Percentiles rank a stretch among this genome's conserved stretches.
Conservation (phyloP, 805 yeast species). For the Blastobotrys robertii region DNA sequence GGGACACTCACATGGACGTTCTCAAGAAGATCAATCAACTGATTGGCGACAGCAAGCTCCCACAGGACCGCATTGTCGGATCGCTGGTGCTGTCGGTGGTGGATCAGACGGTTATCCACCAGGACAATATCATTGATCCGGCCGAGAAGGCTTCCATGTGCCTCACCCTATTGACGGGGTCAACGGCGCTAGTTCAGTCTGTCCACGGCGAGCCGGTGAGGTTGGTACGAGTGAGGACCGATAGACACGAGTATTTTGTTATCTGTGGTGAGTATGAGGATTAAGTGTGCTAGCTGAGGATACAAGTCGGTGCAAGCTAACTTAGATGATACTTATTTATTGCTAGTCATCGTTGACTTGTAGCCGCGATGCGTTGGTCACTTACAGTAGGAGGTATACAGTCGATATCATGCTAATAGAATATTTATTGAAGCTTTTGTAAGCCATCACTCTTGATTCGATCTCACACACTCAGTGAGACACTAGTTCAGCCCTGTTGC, state of each 20-base stretch:
- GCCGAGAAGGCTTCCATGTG: slow-evolving; percentile 1
- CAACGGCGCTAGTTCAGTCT: slow-evolving; percentile 1
- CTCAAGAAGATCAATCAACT: not conserved
- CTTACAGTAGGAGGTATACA: no score
- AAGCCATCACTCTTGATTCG: no score
- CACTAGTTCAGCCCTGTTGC: not conserved
- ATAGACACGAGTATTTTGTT: slow-evolving; percentile 3
- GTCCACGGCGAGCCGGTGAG: not conserved
- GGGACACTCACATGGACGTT: not conserved
- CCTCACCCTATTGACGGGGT: slow-evolving; percentile 1
- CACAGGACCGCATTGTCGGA: slow-evolving; percentile 2
- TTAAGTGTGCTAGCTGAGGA: no score
- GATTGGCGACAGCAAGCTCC: not conserved
- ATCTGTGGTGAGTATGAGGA: slow-evolving; percentile 1
- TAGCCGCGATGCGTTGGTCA: no score
- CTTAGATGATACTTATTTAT: slow-evolving; percentile 1
- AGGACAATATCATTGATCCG: not conserved
- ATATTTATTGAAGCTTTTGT: no score
- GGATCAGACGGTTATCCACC: slow-evolving; percentile 3
- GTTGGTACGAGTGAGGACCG: slow-evolving; percentile 3
- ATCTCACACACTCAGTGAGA: no score
- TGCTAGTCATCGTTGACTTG: not conserved
- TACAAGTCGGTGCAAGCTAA: not conserved
- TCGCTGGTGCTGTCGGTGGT: slow-evolving; percentile 1
- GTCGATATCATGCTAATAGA: no score